Base-by-base conservation (phyloP, 768 basidiomycete genomes). In the Auriscalpium orientale region DNA sequence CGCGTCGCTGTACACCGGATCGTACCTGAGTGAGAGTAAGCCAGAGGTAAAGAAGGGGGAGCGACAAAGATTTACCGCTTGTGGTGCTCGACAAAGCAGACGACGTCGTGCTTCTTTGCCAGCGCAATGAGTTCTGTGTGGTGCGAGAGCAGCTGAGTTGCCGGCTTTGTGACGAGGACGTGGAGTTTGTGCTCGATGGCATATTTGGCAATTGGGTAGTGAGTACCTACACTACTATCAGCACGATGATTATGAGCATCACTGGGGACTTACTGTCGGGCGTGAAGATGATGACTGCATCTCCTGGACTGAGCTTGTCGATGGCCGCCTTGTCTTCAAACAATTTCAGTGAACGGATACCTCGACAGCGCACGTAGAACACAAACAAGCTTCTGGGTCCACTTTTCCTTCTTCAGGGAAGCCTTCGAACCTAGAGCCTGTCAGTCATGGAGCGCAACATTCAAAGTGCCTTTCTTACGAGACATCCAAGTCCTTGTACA, bases 71-170 rank as follows among this genome's bases (percentile, higher is more conserved):
- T 71, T 63, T 62, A 83, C 86, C 90, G 82, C 68, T 92, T 93
- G 73, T 93, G 91, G 66, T 95, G 91, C 68, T 97, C 94, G n/a
- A 95, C 93, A 67, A 90, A 92, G 70, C 90, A 92, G 2, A 91
- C 79, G 18, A 95, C 85, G 49, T 85, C 84, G 67, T 92, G 79
- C 70, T 88, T 81, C 63, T 77, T 81, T 35, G 94, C 90, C 11
- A 89, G 81, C 38, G 79, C 76, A 59, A 93, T 83, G 49, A 95
- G 78, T 34, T 80, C 79, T 58, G 81, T 83, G 70, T 97, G 94
- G 67, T 97, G 86, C 51, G 82, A 77, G 54, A 97, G 79, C 16
- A 89, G 76, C 65, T 95, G 86, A 0, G 91, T 92, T 4, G 92
- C 94, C 3, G 94, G 94, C 70, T 95, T 97, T 46, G 94, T 97